These are phyloP conservation scores for Entelexis sorbosivorans DNA, from an alignment of 1,139 yeast genomes.

Conservation along the genomic window DNA sequence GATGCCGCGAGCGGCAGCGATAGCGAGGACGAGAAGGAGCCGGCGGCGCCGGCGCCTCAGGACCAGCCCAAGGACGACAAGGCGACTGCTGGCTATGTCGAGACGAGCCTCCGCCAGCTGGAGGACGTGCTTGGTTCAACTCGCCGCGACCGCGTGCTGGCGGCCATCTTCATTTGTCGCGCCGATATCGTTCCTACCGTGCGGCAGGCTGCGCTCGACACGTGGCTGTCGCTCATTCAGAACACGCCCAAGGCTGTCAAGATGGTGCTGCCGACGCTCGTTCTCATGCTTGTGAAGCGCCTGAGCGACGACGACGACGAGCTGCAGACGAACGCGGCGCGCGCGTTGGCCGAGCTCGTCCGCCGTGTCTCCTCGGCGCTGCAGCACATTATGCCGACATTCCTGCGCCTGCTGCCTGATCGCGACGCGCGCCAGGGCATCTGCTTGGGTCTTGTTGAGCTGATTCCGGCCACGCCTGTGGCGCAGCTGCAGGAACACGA, in stretches of 20 bases:
- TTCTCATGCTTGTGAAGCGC: slow-evolving; percentile 66
- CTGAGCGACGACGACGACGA: slow-evolving; percentile 70
- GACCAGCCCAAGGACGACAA: slow-evolving; percentile 8
- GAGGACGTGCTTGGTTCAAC: slow-evolving; percentile 68
- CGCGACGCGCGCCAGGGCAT: slow-evolving; percentile 89
- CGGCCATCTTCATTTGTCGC: slow-evolving; percentile 82
- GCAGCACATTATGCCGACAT: slow-evolving; percentile 70
- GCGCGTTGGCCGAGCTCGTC: slow-evolving; percentile 88
- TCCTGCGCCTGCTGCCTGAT: slow-evolving; percentile 55
- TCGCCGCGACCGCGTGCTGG: slow-evolving; percentile 75
- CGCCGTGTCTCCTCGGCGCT: slow-evolving; percentile 91
- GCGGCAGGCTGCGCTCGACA: slow-evolving; percentile 83
- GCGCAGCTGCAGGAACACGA: slow-evolving; percentile 58
- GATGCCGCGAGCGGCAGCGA: slow-evolving; percentile 33
- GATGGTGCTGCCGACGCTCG: slow-evolving; percentile 78
- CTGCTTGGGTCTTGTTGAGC: slow-evolving; percentile 82
- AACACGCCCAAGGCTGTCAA: slow-evolving; percentile 94
- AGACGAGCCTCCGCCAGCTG: slow-evolving; percentile 43
- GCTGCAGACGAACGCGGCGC: slow-evolving; percentile 83
- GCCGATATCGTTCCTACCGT: slow-evolving; percentile 83
- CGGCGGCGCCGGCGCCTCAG: neutral
- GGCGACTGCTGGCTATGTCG: slow-evolving; percentile 37
- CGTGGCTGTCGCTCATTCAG: slow-evolving; percentile 94
- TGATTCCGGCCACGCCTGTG: slow-evolving; percentile 60
- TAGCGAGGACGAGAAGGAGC: slow-evolving; percentile 29